Evolutionary conservation across 2,329 filamentous ascomycete genomes (phyloP), one percentile per base, ranked within the genome.

Genomic region (Ustulina deusta): DNA sequence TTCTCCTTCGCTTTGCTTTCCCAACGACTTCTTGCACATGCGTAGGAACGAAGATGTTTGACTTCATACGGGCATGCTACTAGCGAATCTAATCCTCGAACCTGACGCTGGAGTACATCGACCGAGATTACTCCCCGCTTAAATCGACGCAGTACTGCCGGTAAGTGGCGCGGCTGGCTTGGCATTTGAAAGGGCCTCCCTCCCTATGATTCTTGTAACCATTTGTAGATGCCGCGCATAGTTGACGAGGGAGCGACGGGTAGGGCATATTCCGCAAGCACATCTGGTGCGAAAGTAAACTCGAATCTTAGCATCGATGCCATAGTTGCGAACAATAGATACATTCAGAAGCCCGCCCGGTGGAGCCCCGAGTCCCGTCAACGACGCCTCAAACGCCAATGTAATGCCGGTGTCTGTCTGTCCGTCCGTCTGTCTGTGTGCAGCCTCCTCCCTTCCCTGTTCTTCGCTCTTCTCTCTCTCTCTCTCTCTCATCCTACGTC

Each of bases 361-460:
- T 44, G 17, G 36, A 36, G 17, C 54, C 48, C 51, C 34, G 13
- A n/a, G n/a, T 38, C 49, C 25, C 52, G 49, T 42, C 22, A 64
- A 67, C 38, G 61, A 73, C 71, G 66, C 73, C 73, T 38, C 62
- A 65, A 75, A 76, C 74, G 72, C 74, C 72, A 51, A 20, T 69
- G 61, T 69, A 71, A 76, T 76, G 73, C 73, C 69, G 25, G 60
- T 61, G 13, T 61, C 52, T 48, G 27, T 58, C 55, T 51, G 46
- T 68, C 36, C 34, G n/a, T 22, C 22, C 22, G 11, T 56, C 20
- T 25, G n/a, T 27, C 22, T 20, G 22, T 5, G 9, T 44, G 40
- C 49, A 34, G 29, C 17, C 27, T 32, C 46, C n/a, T 27, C 20
- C 42, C 15, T 9, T 20, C 22, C 25, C 36, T 2, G 10, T 10